Evolutionary conservation across 306 rosid genomes (phyloP).

Genomic region (Prosopis cineraria): DNA sequence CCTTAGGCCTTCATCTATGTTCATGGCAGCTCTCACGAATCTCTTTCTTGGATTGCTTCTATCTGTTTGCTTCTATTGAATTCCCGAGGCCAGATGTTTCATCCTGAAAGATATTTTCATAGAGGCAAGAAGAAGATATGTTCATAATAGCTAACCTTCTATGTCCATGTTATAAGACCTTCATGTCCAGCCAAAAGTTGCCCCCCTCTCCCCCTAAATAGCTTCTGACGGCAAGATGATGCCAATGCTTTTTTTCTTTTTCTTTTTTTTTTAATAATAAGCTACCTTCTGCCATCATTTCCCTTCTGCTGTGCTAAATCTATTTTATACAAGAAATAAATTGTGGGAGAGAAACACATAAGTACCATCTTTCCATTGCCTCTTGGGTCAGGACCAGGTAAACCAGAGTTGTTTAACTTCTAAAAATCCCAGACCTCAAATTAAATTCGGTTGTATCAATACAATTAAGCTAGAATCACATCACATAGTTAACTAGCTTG

Average conservation of each 20-base stretch:
- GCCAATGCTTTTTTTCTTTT: background rate
- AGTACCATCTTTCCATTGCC: background rate
- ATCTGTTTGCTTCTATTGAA: slow-evolving; percentile 35
- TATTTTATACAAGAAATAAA: background rate
- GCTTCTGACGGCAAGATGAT: background rate
- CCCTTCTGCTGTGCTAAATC: background rate
- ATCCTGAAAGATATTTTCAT: background rate
- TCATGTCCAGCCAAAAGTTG: background rate
- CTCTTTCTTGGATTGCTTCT: slow-evolving; percentile 38
- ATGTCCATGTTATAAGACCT: background rate
- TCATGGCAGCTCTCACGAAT: slow-evolving; percentile 29
- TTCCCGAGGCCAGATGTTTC: background rate
- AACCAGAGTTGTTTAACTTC: background rate
- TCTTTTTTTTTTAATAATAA: background rate
- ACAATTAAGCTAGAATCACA: background rate
- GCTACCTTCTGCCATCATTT: background rate
- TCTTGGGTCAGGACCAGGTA: background rate
- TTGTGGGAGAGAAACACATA: background rate
- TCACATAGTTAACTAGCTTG: background rate
- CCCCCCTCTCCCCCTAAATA: background rate
- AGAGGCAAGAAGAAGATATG: background rate
- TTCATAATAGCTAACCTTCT: background rate
- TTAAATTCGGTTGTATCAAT: no score
- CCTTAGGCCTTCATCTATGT: slow-evolving; percentile 35
- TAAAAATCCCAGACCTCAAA: background rate